Conservation (phyloP, 2,329 filamentous ascomycete genomes). For the Cryphonectria naterciae region DNA sequence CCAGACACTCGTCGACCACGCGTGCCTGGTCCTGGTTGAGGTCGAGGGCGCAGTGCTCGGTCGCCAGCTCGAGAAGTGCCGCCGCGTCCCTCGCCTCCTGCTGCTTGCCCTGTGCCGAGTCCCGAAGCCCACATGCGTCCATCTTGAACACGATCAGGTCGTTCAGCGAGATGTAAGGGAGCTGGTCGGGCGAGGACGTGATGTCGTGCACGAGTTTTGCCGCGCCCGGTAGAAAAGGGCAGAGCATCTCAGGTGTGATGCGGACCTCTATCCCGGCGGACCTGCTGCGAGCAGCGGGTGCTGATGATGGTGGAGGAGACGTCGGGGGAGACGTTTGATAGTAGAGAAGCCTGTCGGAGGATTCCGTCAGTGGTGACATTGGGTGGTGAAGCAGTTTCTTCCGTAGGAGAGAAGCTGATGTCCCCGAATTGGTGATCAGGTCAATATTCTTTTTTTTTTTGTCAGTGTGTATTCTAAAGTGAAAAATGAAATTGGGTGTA, state of each 20-base stretch:
- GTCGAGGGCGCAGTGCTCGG: conserved; percentile 27
- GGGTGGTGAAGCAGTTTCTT: conserved; percentile 29
- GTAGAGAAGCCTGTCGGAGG: conserved; percentile 24
- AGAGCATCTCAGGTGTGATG: conserved; percentile 30
- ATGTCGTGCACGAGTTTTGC: conserved; percentile 25
- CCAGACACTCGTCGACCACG: conserved; percentile 26
- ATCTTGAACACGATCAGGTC: conserved; percentile 30
- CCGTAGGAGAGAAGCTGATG: conserved; percentile 26
- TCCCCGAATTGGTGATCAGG: conserved; percentile 27
- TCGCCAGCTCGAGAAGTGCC: conserved; percentile 25
- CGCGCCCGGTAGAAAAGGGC: conserved; percentile 26
- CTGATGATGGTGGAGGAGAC: conserved; percentile 15
- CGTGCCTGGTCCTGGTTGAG: conserved; percentile 25
- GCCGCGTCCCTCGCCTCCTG: conserved; percentile 25
- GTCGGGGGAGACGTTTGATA: conserved; percentile 25
- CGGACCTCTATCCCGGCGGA: conserved; percentile 24
- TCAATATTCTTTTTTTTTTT: conserved; percentile 13
- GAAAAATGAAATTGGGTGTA: background rate
- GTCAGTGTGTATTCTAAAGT: background rate
- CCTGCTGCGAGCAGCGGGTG: background rate
- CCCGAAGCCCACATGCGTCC: conserved; percentile 27
- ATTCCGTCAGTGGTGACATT: conserved; percentile 25
- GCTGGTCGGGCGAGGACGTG: conserved; percentile 10
- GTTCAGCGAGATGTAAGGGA: conserved; percentile 26
- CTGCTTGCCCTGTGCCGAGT: conserved; percentile 27